Percentiles rank a stretch among this genome's conserved stretches.
Evolutionary conservation across 805 yeast genomes (phyloP).

Genomic region (Wickerhamiella parazyma): DNA sequence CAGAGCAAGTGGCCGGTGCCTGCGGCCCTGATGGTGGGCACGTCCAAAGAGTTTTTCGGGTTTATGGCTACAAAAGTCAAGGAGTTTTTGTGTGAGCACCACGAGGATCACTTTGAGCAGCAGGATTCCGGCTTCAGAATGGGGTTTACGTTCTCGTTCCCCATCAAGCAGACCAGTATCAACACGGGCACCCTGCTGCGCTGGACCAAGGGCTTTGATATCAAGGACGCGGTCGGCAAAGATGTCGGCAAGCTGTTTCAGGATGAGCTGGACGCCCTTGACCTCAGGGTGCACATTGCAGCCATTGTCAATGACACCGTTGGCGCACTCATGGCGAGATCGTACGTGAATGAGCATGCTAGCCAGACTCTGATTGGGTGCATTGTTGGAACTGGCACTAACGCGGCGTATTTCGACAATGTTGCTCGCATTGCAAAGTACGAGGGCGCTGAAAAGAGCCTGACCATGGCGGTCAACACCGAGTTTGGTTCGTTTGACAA

Average conservation of each 20-base stretch:
- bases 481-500: constrained; percentile 99
- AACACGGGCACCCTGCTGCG: constrained; percentile 70
- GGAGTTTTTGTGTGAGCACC: constrained; percentile 53
- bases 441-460: constrained; percentile 28
- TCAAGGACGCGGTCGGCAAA: constrained; percentile 69
- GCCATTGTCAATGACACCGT: constrained; percentile 95
- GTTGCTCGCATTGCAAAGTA: constrained; percentile 63
- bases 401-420: constrained; percentile 83
- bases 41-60: constrained; percentile 51
- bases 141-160: constrained; percentile 93
- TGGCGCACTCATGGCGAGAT: constrained; percentile 80
- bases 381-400: constrained; percentile 95
- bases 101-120: constrained; percentile 34
- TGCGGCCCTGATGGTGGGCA: constrained; percentile 51
- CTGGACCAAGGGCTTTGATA: constrained; percentile 94
- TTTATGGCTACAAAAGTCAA: constrained; percentile 62
- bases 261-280: constrained; percentile 43
- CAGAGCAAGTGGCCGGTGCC: constrained; percentile 77
- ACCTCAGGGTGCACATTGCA: constrained; percentile 48
- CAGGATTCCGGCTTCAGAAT: constrained; percentile 37
- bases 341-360: constrained; percentile 57
- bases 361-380: constrained; percentile 76
- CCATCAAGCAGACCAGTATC: constrained; percentile 73
- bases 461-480: constrained; percentile 74
- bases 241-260: constrained; percentile 72